Conservation (phyloP, 805 yeast species). For the Lipomyces chichibuensis region DNA sequence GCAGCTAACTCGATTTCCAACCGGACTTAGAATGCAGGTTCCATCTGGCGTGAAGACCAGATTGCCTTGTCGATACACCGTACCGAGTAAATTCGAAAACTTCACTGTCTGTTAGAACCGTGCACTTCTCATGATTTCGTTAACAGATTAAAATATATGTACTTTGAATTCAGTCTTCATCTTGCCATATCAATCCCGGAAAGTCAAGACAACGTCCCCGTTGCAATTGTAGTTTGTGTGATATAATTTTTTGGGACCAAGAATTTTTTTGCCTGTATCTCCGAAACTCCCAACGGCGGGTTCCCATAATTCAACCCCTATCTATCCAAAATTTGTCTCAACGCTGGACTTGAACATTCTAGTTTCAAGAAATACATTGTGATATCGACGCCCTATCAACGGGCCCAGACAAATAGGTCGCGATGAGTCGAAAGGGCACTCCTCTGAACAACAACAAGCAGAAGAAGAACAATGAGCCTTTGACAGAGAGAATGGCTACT, state of each 20-base stretch:
- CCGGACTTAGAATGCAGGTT: conserved; percentile 79
- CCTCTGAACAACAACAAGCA: neutral
- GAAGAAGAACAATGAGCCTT: conserved; percentile 1
- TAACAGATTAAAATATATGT: conserved; percentile 5
- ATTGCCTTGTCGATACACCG: conserved; percentile 94
- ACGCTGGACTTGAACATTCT: neutral
- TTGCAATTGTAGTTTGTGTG: neutral
- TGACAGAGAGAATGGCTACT: conserved; percentile 8
- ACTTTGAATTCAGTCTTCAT: conserved; percentile 82
- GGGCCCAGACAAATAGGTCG: neutral
- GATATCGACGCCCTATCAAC: too few relatives aligned
- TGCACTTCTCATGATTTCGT: neutral
- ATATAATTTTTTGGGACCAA: neutral
- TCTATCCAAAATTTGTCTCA: neutral
- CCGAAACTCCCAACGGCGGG: neutral
- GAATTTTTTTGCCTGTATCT: neutral
- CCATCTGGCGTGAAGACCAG: conserved; percentile 86
- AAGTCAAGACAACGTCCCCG: neutral
- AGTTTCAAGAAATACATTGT: neutral
- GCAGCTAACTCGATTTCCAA: conserved; percentile 88
- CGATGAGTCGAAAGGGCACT: neutral
- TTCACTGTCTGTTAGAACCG: conserved; percentile 44
- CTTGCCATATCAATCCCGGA: neutral
- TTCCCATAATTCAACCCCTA: neutral
- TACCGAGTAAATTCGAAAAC: conserved; percentile 87